phyloP scores from a whole-genome alignment of 2,329 filamentous ascomycete genomes.

The Bipolaris gigantea region DNA sequence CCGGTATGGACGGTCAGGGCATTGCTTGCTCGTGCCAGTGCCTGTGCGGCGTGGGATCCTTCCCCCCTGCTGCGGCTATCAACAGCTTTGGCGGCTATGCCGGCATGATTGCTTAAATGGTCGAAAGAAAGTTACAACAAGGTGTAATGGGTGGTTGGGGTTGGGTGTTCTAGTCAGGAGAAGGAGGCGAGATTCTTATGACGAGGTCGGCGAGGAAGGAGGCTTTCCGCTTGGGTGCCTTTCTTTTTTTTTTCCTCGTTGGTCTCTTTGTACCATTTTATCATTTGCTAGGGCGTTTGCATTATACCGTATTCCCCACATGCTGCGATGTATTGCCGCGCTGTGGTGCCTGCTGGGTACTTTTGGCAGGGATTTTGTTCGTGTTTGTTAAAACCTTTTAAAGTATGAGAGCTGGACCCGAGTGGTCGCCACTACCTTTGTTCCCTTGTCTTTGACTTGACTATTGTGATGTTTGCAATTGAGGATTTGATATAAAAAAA shows the following conservation, averaged over 20 bases:
- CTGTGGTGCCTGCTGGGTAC: constrained; percentile 1
- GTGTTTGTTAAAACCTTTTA: constrained; percentile 26
- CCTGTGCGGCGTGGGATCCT: constrained; percentile 42
- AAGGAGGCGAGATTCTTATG: constrained; percentile 16
- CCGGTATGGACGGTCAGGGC: constrained; percentile 34
- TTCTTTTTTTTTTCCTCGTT: neutral
- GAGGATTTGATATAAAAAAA: too few species aligned
- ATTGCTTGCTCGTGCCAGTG: constrained; percentile 43
- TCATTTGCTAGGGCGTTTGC: constrained; percentile 26
- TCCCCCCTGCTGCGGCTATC: constrained; percentile 39
- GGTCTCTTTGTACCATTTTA: constrained; percentile 35
- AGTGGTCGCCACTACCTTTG: constrained; percentile 22
- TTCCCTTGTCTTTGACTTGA: neutral
- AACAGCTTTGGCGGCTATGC: constrained; percentile 45
- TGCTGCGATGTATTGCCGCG: constrained; percentile 16
- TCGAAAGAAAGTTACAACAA: constrained; percentile 3
- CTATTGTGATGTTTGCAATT: neutral
- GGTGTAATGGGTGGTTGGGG: constrained; percentile 2
- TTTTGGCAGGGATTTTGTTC: neutral
- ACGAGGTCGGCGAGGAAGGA: constrained; percentile 14
- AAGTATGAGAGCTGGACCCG: constrained; percentile 33
- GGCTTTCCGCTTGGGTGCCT: too few species aligned
- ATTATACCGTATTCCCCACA: constrained; percentile 43
- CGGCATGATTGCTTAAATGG: constrained; percentile 34
- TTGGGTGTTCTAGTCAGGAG: neutral